Percentiles rank a stretch among this genome's conserved stretches.
Conservation (phyloP, 2,329 filamentous ascomycete genomes). For the Juglanconis juglandina region DNA sequence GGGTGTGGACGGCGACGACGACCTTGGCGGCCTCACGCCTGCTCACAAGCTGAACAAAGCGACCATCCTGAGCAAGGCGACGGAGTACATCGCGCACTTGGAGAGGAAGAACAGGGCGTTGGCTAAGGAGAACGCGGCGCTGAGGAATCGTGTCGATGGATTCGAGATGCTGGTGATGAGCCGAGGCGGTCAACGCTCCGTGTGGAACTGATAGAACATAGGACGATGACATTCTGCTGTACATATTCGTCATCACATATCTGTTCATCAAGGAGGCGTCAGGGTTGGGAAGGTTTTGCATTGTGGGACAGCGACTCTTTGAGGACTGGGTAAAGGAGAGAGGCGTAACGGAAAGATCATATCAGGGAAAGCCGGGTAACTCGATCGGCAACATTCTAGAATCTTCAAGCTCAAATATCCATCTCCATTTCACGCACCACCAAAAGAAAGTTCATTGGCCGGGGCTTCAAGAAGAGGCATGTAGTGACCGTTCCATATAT, state of each 20-base stretch:
- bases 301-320: background rate
- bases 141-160: constrained; percentile 34
- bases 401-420: no score
- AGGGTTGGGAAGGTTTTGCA: background rate
- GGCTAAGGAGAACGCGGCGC: constrained; percentile 42
- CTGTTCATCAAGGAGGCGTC: background rate
- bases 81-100: constrained; percentile 34
- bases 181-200: constrained; percentile 15
- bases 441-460: no score
- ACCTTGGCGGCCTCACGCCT: constrained; percentile 31
- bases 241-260: background rate
- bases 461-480: no score
- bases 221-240: background rate
- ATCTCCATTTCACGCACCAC: no score
- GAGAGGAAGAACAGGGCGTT: constrained; percentile 35
- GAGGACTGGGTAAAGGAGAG: background rate
- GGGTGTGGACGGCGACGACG: constrained; percentile 37
- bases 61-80: constrained; percentile 39
- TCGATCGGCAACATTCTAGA: no score
- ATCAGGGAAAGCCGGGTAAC: background rate
- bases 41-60: constrained; percentile 42
- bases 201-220: constrained; percentile 20
- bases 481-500: no score
- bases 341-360: background rate
- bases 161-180: constrained; percentile 31